A percentile compares a stretch with the other conserved stretches of the same genome.
Evolutionary conservation across 257 asterid genomes (phyloP).

Genomic region (Coffea eugenioides): DNA sequence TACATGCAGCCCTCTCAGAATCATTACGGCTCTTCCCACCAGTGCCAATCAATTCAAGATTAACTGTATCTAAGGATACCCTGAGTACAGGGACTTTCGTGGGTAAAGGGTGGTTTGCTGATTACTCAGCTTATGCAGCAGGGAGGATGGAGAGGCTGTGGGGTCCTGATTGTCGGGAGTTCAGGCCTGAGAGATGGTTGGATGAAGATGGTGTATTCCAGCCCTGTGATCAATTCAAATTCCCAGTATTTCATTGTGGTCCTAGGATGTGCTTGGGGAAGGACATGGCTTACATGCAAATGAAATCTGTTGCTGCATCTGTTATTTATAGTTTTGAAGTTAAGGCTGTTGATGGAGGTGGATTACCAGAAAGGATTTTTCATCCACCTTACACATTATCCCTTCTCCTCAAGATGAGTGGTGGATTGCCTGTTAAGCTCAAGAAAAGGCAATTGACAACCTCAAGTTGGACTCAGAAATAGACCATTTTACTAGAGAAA

Average conservation of each 20-base stretch:
- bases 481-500: not conserved
- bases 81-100: conserved; percentile 30
- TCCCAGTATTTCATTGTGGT: conserved; percentile 42
- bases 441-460: conserved; percentile 20
- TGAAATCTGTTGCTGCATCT: conserved; percentile 37
- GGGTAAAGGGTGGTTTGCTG: conserved; percentile 39
- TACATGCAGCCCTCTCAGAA: conserved; percentile 41
- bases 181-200: conserved; percentile 43
- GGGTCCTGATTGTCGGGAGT: conserved; percentile 42
- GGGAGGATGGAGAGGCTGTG: conserved; percentile 42
- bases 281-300: conserved; percentile 45
- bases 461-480: not conserved
- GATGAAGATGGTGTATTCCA: conserved; percentile 29
- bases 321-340: conserved; percentile 28
- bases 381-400: conserved; percentile 36
- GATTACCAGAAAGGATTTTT: conserved; percentile 24
- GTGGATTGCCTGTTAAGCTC: conserved; percentile 35
- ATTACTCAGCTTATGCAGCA: conserved; percentile 44
- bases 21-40: conserved; percentile 44
- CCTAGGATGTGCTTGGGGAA: conserved; percentile 42
- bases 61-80: conserved; percentile 22
- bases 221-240: conserved; percentile 31
- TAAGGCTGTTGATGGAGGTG: conserved; percentile 34
- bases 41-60: conserved; percentile 38
- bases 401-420: conserved; percentile 35